phyloP scores from a whole-genome alignment of 148 eudicot species.

The Heliosperma pusillum region DNA sequence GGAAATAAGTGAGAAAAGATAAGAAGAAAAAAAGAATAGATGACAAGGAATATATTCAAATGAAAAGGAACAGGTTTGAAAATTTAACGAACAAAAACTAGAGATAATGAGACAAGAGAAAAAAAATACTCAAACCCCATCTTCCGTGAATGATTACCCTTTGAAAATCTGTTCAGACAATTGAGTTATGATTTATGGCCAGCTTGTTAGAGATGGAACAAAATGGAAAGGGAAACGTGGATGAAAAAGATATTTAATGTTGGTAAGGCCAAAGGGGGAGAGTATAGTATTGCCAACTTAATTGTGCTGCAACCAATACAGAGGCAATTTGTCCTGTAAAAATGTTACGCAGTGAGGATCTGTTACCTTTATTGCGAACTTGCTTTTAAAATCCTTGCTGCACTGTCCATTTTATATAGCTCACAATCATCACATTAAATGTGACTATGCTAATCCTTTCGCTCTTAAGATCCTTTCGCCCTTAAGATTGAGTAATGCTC shows the following conservation, averaged over 20 bases:
- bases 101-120: too few relatives aligned
- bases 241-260: background rate
- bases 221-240: background rate
- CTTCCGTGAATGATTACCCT: too few relatives aligned
- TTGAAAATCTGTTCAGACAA: background rate
- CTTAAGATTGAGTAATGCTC: background rate
- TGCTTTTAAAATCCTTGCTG: background rate
- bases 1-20: background rate
- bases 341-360: too few relatives aligned
- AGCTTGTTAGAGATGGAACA: background rate
- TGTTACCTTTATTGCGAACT: too few relatives aligned
- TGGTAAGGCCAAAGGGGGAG: background rate
- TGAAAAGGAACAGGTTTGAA: too few relatives aligned
- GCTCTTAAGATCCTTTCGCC: background rate
- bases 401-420: background rate
- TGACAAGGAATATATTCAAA: too few relatives aligned
- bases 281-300: too few relatives aligned
- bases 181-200: background rate
- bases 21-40: background rate
- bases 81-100: too few relatives aligned
- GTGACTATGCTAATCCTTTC: background rate
- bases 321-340: too few relatives aligned
- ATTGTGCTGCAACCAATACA: too few relatives aligned
- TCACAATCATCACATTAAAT: background rate
- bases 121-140: too few relatives aligned